Percentiles rank a stretch among this genome's conserved stretches.
phyloP scores from a whole-genome alignment of 805 yeast species.

The Wickerhamomyces alni region DNA sequence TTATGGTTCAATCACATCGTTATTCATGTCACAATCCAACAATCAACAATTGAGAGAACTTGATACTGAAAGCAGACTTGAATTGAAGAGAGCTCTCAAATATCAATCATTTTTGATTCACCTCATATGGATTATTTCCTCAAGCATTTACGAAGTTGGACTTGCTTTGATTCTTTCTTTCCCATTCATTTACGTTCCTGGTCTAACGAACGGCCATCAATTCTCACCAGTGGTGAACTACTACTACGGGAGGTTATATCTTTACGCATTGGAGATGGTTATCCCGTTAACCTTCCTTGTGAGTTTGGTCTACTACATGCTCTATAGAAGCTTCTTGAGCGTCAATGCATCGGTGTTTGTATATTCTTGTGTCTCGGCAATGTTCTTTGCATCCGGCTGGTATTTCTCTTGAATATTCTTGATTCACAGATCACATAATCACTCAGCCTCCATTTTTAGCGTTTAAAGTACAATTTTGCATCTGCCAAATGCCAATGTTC shows the following conservation, averaged over 20 bases:
- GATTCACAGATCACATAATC: too few relatives aligned
- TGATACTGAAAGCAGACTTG: conserved; percentile 8
- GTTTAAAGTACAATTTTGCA: too few relatives aligned
- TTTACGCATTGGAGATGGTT: conserved; percentile 25
- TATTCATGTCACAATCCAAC: neutral
- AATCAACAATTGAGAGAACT: neutral
- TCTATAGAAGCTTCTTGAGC: conserved; percentile 6
- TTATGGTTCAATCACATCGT: conserved; percentile 1
- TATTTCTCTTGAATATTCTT: neutral
- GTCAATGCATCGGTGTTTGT: neutral
- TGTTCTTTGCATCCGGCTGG: neutral
- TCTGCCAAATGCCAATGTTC: too few relatives aligned
- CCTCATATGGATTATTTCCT: conserved; percentile 6
- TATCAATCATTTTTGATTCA: conserved; percentile 6
- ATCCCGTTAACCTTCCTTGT: conserved; percentile 25
- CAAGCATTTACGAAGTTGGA: conserved; percentile 25
- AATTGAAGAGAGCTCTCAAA: conserved; percentile 11
- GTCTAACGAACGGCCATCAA: conserved; percentile 23
- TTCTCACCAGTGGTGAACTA: conserved; percentile 27
- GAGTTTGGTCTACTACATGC: conserved; percentile 11
- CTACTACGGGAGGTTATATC: conserved; percentile 25
- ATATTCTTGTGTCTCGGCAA: conserved; percentile 1
- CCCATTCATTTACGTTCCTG: conserved; percentile 35
- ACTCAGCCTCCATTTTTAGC: too few relatives aligned
- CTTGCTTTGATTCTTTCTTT: conserved; percentile 30